Base-by-base conservation (phyloP, 345 rosid species). In the Salix brachista region DNA sequence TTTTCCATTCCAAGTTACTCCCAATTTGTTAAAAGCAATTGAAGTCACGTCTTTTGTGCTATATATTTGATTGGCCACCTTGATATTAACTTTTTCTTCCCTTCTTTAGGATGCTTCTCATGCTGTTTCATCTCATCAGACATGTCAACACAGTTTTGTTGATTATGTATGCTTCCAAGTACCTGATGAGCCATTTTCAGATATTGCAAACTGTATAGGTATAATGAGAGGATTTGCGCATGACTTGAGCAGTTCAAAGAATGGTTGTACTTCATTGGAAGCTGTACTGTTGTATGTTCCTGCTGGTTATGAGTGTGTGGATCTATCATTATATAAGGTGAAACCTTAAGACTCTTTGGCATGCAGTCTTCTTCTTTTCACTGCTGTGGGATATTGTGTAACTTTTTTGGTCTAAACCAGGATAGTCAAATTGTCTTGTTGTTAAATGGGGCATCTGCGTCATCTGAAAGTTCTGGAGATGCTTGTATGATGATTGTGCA, bases 271-370 rank as follows among this genome's bases (percentile, higher is more conserved):
- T 72, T 80, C 87, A 54, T 68, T 92, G 81, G 97, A 91, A 88
- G 91, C 89, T 65, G 79, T 84, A 70, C 82, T 92, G 80, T 78
- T 91, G 75, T 89, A 84, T 74, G 70, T 94, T 65, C 97, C 96
- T 42, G 75, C 82, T 69, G 94, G 86, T 75, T 89, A 89, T 78
- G 79, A 71, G 60, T 91, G 93, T 75, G 93, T 88, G 65, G 98
- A 94, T 81, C 85, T 94, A 73, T 87, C 97, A 32, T 80, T 94
- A 32, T 94, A 94, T 79, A 94, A 94, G 98, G 98, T 94, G 65
- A 85, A 41, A 65, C 21, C 75, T 68, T 75, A 67, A 56, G 39
- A 28, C 64, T 56, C 67, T 17, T 18, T 58, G 16, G n/a, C 34
- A 39, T 19, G 21, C 37, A 12, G 25, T 75, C 67, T 14, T 84